phyloP scores from a whole-genome alignment of 2,329 filamentous ascomycete genomes.

The Aspergillus sp. region DNA sequence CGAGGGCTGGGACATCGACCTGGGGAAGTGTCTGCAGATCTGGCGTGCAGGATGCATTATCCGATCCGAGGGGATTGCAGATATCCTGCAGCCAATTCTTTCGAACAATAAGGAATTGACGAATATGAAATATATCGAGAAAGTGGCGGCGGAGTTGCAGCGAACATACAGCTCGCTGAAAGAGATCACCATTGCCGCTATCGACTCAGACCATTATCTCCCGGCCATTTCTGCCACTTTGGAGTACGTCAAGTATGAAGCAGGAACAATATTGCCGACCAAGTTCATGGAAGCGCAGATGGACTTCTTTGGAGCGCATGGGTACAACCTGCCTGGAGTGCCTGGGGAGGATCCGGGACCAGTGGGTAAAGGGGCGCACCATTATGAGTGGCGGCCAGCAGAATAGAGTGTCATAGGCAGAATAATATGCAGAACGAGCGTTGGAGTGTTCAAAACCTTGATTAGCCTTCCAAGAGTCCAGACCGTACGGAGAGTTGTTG shows the following conservation, averaged over 20 bases:
- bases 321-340: constrained; percentile 55
- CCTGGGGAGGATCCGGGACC: constrained; percentile 54
- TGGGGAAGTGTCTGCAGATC: constrained; percentile 50
- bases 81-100: constrained; percentile 50
- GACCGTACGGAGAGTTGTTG: too few relatives aligned
- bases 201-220: constrained; percentile 59
- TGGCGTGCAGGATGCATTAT: constrained; percentile 74
- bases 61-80: constrained; percentile 63
- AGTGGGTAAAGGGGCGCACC: constrained; percentile 58
- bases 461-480: too few relatives aligned
- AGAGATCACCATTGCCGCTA: constrained; percentile 53
- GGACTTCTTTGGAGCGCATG: constrained; percentile 69
- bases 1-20: constrained; percentile 56
- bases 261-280: constrained; percentile 61
- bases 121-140: constrained; percentile 43
- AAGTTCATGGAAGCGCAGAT: constrained; percentile 70
- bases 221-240: constrained; percentile 62
- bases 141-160: constrained; percentile 56
- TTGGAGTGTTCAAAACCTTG: too few relatives aligned
- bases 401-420: background rate
- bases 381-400: constrained; percentile 62
- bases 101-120: constrained; percentile 26
- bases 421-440: too few relatives aligned
- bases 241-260: constrained; percentile 67
- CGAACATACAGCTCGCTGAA: constrained; percentile 54